Evolutionary conservation across 2,329 filamentous ascomycete genomes (phyloP), one percentile per base, ranked within the genome.

Genomic region (Colletotrichum shisoi): DNA sequence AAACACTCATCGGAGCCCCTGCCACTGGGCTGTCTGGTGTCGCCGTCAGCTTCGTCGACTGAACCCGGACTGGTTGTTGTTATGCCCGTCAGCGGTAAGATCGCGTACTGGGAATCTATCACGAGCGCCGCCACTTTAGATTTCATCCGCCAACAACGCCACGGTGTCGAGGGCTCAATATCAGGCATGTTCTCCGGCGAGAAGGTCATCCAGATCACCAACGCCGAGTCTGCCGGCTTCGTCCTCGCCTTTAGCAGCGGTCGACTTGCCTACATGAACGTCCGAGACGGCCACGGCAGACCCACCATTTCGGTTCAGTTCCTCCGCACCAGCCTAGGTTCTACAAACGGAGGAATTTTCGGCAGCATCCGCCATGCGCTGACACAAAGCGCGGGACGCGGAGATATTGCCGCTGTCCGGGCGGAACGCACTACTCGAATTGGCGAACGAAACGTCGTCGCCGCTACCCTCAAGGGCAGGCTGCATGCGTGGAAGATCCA

Each of bases 91-190:
- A 93, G 85, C 56, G 95, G 95, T 59, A 94, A 90, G 77, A 88
- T 98, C 59, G 89, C 92, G 51, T 98, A 95, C 77, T 98, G 95
- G 93, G 95, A 98, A 76, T 96, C 93, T 45, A 91, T 98, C 70
- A 93, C 94, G 63, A 93, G 89, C 76, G 93, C 93, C 11, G 91
- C 93, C 45, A 93, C 92, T 0, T 84, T 96, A 62, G 92, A 91
- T 70, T 87, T 96, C 46, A 91, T 94, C 73, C 90, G 91, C 71
- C 91, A 96, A 75, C 91, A 92, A 73, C 89, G 91, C 71, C 90
- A 89, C 70, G 92, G 92, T 17, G 87, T 96, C 17, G 92, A 96
- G 73, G 88, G 91, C 52, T 81, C 82, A 3, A 87, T 97, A 69
- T 83, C 87, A 2, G 90, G 91, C 69, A 84, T 97, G 79, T 87